Evolutionary conservation across 495 filamentous ascomycete genomes (phyloP).

Genomic region (Cladorrhinum samala): DNA sequence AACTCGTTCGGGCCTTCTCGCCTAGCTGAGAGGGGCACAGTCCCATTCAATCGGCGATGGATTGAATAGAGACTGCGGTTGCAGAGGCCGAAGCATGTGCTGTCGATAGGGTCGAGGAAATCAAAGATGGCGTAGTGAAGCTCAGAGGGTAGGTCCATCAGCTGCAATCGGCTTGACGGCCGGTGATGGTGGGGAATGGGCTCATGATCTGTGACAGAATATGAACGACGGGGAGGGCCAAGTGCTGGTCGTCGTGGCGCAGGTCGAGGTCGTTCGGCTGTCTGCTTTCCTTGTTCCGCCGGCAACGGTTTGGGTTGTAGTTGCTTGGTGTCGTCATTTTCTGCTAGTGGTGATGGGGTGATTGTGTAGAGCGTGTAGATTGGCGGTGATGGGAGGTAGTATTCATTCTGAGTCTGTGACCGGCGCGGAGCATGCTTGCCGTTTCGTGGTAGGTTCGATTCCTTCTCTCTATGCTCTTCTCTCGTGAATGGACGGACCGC

Average conservation of each 20-base stretch:
- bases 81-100: conserved; percentile 49
- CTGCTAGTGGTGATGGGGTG: conserved; percentile 7
- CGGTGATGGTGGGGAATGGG: conserved; percentile 36
- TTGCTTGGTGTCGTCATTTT: conserved; percentile 2
- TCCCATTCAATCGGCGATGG: conserved; percentile 44
- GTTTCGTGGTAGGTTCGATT: conserved; percentile 12
- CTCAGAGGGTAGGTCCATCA: conserved; percentile 51
- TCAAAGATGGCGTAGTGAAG: conserved; percentile 50
- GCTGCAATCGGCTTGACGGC: conserved; percentile 28
- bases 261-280: background rate
- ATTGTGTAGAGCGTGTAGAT: conserved; percentile 17
- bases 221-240: conserved; percentile 35
- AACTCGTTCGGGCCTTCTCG: conserved; percentile 49
- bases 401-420: conserved; percentile 30
- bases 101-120: conserved; percentile 51
- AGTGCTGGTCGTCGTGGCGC: conserved; percentile 19
- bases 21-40: conserved; percentile 40
- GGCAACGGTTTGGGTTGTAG: background rate
- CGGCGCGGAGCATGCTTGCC: conserved; percentile 24
- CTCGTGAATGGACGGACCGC: conserved; percentile 16
- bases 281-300: conserved; percentile 3
- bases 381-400: conserved; percentile 19
- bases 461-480: conserved; percentile 25
- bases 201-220: conserved; percentile 45
- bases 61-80: conserved; percentile 46